A percentile compares a stretch with the other conserved stretches of the same genome.
These are phyloP conservation scores for Lentinula detonsa DNA, from an alignment of 768 basidiomycete species.

Conservation along the genomic window DNA sequence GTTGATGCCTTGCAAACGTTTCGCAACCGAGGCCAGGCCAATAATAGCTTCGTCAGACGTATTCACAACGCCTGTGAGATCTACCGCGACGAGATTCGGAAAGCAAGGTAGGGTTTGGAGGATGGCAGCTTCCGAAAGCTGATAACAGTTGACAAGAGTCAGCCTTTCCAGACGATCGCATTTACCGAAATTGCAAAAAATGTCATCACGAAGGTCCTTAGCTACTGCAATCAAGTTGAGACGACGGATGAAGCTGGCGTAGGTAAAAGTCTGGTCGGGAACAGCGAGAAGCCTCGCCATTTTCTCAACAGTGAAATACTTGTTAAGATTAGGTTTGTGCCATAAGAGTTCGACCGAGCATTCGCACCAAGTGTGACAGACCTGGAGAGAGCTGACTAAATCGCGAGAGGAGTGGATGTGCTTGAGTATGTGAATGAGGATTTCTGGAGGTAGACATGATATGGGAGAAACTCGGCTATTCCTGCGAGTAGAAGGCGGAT, in stretches of 20 bases:
- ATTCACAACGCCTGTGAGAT: slow-evolving; percentile 67
- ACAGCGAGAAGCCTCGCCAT: slow-evolving; percentile 68
- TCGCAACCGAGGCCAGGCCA: slow-evolving; percentile 64
- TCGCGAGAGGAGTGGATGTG: slow-evolving; percentile 72
- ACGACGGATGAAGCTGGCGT: slow-evolving; percentile 82
- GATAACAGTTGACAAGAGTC: slow-evolving; percentile 75
- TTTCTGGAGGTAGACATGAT: slow-evolving; percentile 76
- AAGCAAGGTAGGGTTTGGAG: slow-evolving; percentile 60
- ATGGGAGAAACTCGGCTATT: slow-evolving; percentile 47
- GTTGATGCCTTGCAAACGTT: slow-evolving; percentile 87
- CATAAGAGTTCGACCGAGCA: slow-evolving; percentile 93
- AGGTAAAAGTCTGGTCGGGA: slow-evolving; percentile 75
- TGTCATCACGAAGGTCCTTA: slow-evolving; percentile 62
- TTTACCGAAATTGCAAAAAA: slow-evolving; percentile 61
- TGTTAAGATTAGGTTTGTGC: slow-evolving; percentile 81
- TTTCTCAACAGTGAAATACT: slow-evolving; percentile 63
- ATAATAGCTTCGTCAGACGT: slow-evolving; percentile 69
- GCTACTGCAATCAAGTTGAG: slow-evolving; percentile 82
- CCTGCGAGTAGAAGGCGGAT: slow-evolving; percentile 10
- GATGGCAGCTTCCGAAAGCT: slow-evolving; percentile 61
- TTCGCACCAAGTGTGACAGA: slow-evolving; percentile 91
- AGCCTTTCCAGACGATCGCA: slow-evolving; percentile 86
- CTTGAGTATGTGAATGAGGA: slow-evolving; percentile 89
- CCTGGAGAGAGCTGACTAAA: slow-evolving; percentile 69
- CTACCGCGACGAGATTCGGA: slow-evolving; percentile 78